Evolutionary conservation across 2,329 filamentous ascomycete species (phyloP), one percentile per base, ranked within the genome.

Genomic region (Blumeria graminis): DNA sequence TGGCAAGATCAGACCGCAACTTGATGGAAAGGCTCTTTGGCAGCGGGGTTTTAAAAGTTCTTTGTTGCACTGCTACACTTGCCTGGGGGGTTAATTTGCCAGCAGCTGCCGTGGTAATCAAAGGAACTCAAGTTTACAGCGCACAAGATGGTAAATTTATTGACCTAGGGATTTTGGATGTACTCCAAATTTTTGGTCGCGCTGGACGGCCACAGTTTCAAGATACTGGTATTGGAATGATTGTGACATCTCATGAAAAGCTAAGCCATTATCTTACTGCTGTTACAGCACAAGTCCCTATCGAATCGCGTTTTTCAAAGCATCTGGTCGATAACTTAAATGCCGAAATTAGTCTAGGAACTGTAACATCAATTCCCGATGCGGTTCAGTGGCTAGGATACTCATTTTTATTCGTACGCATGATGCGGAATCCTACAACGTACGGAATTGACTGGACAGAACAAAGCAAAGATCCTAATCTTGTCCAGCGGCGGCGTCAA

Each of bases 71-170:
- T 1, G 92, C 92, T 10, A 98, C 92, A 0, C 75, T 98, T 32
- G 92, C 92, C 0, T 98, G 92, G 92, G 92, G 92, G 80, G 90
- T 98, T 66, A 98, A 98, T 69, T 78, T 98, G 69, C 92, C 92
- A 0, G 92, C 92, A 36, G 92, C 92, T 0, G 93, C 92, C 0
- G 92, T 98, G 55, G 78, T 98, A 56, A 98, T 98, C 75, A 98
- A 98, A 68, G 92, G 92, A 14, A 98, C 92, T 0, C 90, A 96
- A 65, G 78, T 98, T 0, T 98, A 98, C 70, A 96, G 89, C 67
- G 83, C 92, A 0, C 86, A 95, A 67, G 90, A 94, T 55, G 92
- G 92, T 69, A 94, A 94, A 69, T 96, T 95, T 63, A 84, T 95
- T 18, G 92, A 98, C 65, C 75, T 98, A 5, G 90, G 92, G 3